Percentiles rank a stretch among this genome's conserved stretches.
Evolutionary conservation across 768 basidiomycete genomes (phyloP).

Genomic region (Tylopilus subfusipes): DNA sequence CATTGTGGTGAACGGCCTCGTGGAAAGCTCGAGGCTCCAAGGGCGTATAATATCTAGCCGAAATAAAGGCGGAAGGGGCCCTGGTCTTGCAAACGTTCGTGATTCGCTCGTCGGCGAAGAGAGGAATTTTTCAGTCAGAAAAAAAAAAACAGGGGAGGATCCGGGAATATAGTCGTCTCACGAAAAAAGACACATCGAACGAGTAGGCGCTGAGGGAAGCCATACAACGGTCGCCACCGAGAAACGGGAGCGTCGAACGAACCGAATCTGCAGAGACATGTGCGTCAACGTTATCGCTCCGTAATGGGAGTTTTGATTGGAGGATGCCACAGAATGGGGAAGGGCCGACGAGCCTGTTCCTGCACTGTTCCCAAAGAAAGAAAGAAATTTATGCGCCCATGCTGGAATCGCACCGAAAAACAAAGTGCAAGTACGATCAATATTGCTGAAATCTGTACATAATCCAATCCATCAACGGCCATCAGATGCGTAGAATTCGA

Average conservation of each 20-base stretch:
- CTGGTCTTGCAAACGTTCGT: background rate
- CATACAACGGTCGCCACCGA: background rate
- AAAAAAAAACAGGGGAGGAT: background rate
- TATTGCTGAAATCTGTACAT: background rate
- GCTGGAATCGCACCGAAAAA: background rate
- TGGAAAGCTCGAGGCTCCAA: slow-evolving; percentile 27
- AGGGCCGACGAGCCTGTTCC: background rate
- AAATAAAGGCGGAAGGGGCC: slow-evolving; percentile 10
- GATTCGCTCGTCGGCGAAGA: slow-evolving; percentile 5
- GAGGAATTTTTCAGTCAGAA: background rate
- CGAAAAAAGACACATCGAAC: background rate
- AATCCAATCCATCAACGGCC: slow-evolving; percentile 17
- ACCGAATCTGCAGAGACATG: background rate
- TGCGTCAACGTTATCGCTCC: background rate
- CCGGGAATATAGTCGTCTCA: background rate
- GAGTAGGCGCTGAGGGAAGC: background rate
- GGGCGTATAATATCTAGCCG: slow-evolving; percentile 23
- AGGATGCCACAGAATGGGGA: background rate
- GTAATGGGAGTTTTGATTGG: background rate
- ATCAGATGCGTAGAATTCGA: slow-evolving; percentile 16
- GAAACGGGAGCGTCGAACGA: background rate
- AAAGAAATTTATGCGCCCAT: background rate
- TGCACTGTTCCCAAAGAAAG: background rate
- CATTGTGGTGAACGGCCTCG: slow-evolving; percentile 17
- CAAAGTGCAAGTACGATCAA: background rate